Evolutionary conservation across 208 protist genomes (phyloP).

Genomic region (Naegleria gruberi): DNA sequence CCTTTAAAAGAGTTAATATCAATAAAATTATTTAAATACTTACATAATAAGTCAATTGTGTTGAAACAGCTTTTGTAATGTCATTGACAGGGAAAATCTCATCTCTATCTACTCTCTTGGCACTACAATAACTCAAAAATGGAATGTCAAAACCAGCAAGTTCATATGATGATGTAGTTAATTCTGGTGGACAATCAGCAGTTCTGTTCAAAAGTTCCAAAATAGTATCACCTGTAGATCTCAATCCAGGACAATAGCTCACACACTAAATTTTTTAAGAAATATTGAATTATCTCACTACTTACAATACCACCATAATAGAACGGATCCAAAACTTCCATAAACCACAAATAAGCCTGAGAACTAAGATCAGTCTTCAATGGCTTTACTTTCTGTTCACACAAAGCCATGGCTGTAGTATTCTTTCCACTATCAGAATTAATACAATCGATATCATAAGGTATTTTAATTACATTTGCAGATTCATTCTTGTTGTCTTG

Average conservation of each 20-base stretch:
- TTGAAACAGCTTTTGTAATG: not conserved
- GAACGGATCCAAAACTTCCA: not conserved
- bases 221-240: not conserved
- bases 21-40: not conserved
- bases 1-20: not conserved
- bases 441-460: not conserved
- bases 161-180: not conserved
- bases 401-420: not conserved
- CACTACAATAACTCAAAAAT: not conserved
- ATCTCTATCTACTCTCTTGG: not conserved
- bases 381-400: not conserved
- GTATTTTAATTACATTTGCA: not conserved
- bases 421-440: not conserved
- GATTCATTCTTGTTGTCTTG: not conserved
- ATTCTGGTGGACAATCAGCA: not conserved
- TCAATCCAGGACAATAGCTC: not conserved
- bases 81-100: not conserved
- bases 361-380: not conserved
- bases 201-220: not conserved
- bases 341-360: not conserved
- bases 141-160: not conserved
- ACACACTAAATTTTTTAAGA: no score
- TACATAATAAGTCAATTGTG: not conserved
- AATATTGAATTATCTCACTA: no score
- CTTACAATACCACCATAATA: constrained; percentile 1